Base-by-base conservation (phyloP, 1,139 yeast species). In the Wickerhamiella infanticola region DNA sequence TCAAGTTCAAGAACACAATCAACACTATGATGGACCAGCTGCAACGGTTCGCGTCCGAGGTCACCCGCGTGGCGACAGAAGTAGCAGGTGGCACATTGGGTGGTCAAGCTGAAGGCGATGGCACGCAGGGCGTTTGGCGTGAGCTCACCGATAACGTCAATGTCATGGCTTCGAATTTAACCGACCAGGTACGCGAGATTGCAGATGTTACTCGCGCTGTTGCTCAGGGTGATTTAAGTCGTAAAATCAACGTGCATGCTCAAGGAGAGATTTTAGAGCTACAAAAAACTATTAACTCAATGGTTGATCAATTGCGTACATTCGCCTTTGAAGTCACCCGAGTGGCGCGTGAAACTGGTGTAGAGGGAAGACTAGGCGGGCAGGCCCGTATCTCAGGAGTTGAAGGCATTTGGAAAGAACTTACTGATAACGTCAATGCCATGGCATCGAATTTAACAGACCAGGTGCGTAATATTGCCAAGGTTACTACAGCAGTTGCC, bases 401-500 rank as follows among this genome's bases (percentile, higher is more conserved):
- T 42, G 86, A 81, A 59, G 94, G 94, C 53, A 83, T 84, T 49
- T 83, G 94, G 94, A 77, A 81, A 58, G 94, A 83, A 63, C 70
- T 83, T 46, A 82, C 94, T 4, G 94, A 83, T 63, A 83, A 83
- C 58, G 94, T 83, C 49, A 83, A 83, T 59, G 94, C 94, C 42
- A 83, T 83, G 94, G 94, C 94, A 27, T 71, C 81, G 45, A 83
- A 83, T 62, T 70, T 83, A 58, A 83, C 94, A 0, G 82, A 85
- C 37, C 94, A 83, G 63, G 94, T 83, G 52, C 73, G 94, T 67
- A 81, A 83, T 63, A 84, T 84, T 55, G 94, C 94, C 35, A 83
- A 82, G 58, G 95, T 84, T 48, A 84, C 94, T 5, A 81, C 94
- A 24, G 94, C 94, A 3, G 95, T 84, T 29, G 94, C 94, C n/a